Base-by-base conservation (phyloP, 345 rosid genomes). In the Streptanthus diversifolius region DNA sequence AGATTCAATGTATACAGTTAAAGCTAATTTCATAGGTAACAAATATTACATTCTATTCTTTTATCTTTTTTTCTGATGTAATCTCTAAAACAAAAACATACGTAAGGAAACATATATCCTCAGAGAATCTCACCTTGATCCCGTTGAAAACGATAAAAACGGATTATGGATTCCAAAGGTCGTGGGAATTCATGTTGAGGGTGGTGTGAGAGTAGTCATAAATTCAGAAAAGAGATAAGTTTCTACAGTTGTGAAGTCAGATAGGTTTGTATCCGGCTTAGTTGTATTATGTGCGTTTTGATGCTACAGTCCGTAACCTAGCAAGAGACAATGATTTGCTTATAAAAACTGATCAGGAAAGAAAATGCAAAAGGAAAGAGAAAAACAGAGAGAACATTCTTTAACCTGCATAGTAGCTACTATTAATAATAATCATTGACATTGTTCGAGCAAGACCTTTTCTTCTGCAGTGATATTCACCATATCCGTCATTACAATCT, bases 301-400 rank as follows among this genome's bases (percentile, higher is more conserved):
- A 90, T 76, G 90, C 97, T 93, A 78, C 88, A 84, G 72, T 85
- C 85, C 58, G 86, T 88, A 48, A 89, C 91, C 98, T 90, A 82
- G 52, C 49, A 57, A 69, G 57, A 67, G 2, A 37, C 32, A 68
- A 5, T 14, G 65, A 22, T 73, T 57, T 48, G 68, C 25, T 47
- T 48, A 6, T 63, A n/a, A 33, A 54, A 17, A 4, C 59, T n/a
- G 59, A 63, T 8, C 66, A 10, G 8, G 61, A 70, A 48, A 17
- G 14, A 63, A 27, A 64, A 70, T 19, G 60, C 24, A 27, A 37
- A 54, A 44, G 51, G 5, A 39, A 24, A n/a, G 25, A 3, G 33
- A 33, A 57, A 25, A 24, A 29, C 18, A 14, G 22, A 63, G 59
- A 63, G n/a, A 56, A 37, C 14, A 58, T 58, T 66, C 7, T 36